Conservation (phyloP, 345 rosid species). For the Gossypium thurberi region DNA sequence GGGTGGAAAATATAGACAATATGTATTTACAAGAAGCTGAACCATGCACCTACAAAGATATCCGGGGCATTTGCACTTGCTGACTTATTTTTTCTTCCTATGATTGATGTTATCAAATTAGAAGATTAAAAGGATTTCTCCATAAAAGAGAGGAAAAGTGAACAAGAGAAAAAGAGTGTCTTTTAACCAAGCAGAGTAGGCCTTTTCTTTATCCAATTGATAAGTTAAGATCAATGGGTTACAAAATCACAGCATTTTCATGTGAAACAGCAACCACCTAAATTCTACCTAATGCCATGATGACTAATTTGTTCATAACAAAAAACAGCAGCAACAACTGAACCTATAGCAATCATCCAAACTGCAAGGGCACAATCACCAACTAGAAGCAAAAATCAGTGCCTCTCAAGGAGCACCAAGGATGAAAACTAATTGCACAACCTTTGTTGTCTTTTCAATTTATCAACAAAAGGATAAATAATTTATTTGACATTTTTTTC, state of each 20-base stretch:
- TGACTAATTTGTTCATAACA: background rate
- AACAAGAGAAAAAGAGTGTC: background rate
- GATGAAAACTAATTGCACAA: background rate
- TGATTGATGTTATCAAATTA: background rate
- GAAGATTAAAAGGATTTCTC: background rate
- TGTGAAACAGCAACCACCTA: background rate
- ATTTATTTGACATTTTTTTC: background rate
- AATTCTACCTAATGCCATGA: background rate
- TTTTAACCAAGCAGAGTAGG: background rate
- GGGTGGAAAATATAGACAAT: background rate
- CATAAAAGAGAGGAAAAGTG: background rate
- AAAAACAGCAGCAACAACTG: background rate
- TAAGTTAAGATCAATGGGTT: background rate
- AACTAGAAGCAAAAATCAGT: background rate
- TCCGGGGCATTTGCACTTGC: background rate
- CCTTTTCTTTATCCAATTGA: background rate
- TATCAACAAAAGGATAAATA: background rate
- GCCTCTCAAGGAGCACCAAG: background rate
- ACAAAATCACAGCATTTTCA: background rate
- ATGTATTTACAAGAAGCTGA: background rate
- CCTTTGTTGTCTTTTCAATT: background rate
- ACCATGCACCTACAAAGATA: background rate
- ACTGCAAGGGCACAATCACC: background rate
- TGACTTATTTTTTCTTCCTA: background rate
- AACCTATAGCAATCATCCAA: background rate